Conservation (phyloP, 1,139 yeast genomes). For the Zhuliangozyma blackwelliae region DNA sequence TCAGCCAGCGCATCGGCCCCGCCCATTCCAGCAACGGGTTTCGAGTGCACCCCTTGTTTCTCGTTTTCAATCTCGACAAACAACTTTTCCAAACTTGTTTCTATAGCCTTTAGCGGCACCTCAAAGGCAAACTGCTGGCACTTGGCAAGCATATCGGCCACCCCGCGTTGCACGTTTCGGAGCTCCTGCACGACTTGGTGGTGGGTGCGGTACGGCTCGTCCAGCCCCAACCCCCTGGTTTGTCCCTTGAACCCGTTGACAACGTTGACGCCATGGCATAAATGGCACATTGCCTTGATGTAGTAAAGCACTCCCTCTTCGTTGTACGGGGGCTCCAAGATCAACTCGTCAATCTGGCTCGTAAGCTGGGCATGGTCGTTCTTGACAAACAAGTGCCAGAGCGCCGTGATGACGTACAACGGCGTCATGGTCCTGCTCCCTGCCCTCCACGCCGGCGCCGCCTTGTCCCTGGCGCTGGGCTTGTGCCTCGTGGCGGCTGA, state of each 20-base stretch:
- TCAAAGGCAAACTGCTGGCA: slow-evolving; percentile 28
- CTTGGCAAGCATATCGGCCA: slow-evolving; percentile 20
- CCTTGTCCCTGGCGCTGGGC: slow-evolving; percentile 7
- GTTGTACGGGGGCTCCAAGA: slow-evolving; percentile 43
- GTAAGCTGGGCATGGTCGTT: slow-evolving; percentile 23
- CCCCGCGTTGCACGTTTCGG: slow-evolving; percentile 13
- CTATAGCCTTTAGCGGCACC: slow-evolving; percentile 22
- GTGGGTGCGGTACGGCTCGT: slow-evolving; percentile 4
- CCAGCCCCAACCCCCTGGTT: slow-evolving; percentile 1
- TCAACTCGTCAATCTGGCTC: slow-evolving; percentile 33
- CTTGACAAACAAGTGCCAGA: slow-evolving; percentile 32
- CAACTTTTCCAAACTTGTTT: slow-evolving; percentile 11
- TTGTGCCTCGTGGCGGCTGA: slow-evolving; percentile 6
- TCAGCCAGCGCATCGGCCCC: slow-evolving; percentile 6
- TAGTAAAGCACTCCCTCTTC: slow-evolving; percentile 40
- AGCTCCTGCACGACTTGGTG: slow-evolving; percentile 6
- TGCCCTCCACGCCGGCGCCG: slow-evolving; percentile 38
- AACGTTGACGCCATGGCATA: slow-evolving; percentile 16
- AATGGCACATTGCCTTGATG: slow-evolving; percentile 25
- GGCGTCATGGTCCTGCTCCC: slow-evolving; percentile 38
- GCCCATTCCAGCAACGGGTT: too few relatives aligned
- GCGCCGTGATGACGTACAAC: slow-evolving; percentile 28
- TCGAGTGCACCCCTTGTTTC: background rate
- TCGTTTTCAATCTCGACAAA: background rate
- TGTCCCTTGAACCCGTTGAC: slow-evolving; percentile 7